These are phyloP conservation scores for Apophysomyces variabilis DNA, from an alignment of 371 early-diverging fungal genomes.

Conservation along the genomic window DNA sequence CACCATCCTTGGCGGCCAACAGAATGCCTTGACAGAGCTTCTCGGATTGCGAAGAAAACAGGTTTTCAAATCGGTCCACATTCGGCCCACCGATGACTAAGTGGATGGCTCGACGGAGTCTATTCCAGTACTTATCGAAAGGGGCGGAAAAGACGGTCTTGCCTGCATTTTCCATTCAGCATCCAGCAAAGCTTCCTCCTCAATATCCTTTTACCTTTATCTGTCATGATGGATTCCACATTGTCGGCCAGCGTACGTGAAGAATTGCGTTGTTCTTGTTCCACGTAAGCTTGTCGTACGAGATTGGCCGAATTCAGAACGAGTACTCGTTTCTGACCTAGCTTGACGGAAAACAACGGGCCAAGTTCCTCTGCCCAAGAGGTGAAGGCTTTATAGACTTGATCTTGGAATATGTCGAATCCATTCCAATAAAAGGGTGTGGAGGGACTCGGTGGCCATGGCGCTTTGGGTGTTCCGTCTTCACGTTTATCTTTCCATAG, in stretches of 20 bases:
- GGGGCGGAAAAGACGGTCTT: slow-evolving; percentile 41
- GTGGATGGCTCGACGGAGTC: slow-evolving; percentile 39
- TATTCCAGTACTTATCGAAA: slow-evolving; percentile 39
- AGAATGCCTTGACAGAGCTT: slow-evolving; percentile 24
- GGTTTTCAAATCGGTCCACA: slow-evolving; percentile 11
- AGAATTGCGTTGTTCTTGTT: slow-evolving; percentile 44
- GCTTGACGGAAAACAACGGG: slow-evolving; percentile 32
- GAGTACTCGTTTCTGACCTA: slow-evolving; percentile 39
- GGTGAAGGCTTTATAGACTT: slow-evolving; percentile 32
- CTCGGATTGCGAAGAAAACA: slow-evolving; percentile 24
- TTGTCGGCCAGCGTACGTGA: slow-evolving; percentile 25
- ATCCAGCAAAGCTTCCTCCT: background rate
- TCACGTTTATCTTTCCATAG: slow-evolving; percentile 39
- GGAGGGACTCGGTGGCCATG: slow-evolving; percentile 43
- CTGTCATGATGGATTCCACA: slow-evolving; percentile 38
- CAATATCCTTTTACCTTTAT: slow-evolving; percentile 21
- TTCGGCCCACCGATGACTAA: slow-evolving; percentile 21
- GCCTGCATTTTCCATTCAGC: slow-evolving; percentile 14
- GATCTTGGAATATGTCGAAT: slow-evolving; percentile 21
- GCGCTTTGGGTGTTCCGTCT: slow-evolving; percentile 41
- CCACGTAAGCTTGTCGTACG: slow-evolving; percentile 36
- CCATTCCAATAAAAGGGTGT: slow-evolving; percentile 36
- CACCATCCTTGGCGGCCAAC: background rate
- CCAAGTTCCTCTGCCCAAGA: slow-evolving; percentile 35
- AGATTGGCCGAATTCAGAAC: slow-evolving; percentile 36